Evolutionary conservation across 805 yeast species (phyloP).

Genomic region (Starmerella etchellsii): DNA sequence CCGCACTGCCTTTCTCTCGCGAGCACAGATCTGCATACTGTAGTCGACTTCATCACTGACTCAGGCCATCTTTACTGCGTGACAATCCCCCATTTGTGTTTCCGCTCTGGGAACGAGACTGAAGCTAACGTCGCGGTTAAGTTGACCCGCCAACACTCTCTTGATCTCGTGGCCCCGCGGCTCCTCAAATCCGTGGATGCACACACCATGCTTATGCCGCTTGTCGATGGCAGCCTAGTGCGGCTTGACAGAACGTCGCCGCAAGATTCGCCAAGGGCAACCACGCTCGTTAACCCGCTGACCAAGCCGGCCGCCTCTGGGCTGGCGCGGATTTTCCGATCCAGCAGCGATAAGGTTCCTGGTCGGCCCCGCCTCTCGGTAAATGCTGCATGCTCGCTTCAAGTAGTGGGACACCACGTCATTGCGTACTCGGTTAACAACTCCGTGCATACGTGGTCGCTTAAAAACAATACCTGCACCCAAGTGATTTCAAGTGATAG

Average conservation of each 20-base stretch:
- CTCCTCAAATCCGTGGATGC: conserved; percentile 37
- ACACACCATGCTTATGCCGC: conserved; percentile 40
- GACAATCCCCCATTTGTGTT: conserved; percentile 6
- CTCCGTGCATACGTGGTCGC: conserved; percentile 47
- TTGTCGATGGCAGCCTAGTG: conserved; percentile 68
- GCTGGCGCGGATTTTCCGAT: conserved; percentile 4
- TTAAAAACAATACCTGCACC: conserved; percentile 28
- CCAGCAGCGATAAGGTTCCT: conserved; percentile 28
- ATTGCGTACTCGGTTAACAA: conserved; percentile 45
- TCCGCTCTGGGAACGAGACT: conserved; percentile 19
- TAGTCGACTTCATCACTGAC: conserved; percentile 34
- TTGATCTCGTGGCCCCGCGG: conserved; percentile 45
- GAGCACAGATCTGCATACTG: conserved; percentile 17
- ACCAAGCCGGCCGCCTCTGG: conserved; percentile 4
- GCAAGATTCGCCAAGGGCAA: conserved; percentile 28
- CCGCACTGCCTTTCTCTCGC: conserved; percentile 30
- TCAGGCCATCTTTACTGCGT: conserved; percentile 42
- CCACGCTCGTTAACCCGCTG: conserved; percentile 20
- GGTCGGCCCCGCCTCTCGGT: conserved; percentile 33
- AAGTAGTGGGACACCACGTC: conserved; percentile 22
- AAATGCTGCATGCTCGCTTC: conserved; percentile 30
- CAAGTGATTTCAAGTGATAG: neutral
- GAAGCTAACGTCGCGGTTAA: conserved; percentile 43
- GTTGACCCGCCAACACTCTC: conserved; percentile 40
- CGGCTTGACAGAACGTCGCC: conserved; percentile 20